Conservation (phyloP, 768 basidiomycete species). For the Hirschioporus abietinus region DNA sequence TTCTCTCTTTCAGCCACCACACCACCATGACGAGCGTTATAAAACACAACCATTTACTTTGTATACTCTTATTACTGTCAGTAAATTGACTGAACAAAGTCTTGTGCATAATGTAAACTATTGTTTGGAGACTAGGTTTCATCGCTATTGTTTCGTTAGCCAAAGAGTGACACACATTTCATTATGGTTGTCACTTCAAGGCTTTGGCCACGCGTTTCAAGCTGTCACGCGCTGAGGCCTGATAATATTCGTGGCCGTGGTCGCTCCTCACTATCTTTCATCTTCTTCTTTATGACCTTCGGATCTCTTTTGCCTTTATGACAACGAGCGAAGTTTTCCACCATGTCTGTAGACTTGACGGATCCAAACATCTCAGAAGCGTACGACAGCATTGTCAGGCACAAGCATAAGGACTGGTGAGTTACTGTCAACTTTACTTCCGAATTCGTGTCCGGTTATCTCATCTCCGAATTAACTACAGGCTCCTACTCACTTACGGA, state of each 20-base stretch:
- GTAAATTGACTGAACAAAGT: not conserved
- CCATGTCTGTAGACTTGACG: constrained; percentile 7
- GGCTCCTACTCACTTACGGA: not conserved
- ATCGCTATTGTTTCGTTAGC: not conserved
- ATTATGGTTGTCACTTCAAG: constrained; percentile 3
- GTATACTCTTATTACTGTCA: not conserved
- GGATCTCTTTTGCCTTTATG: not conserved
- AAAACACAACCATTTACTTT: too few species aligned
- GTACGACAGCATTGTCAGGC: constrained; percentile 2
- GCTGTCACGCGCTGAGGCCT: constrained; percentile 2
- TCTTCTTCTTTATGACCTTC: not conserved
- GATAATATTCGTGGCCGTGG: not conserved
- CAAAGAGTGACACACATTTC: not conserved
- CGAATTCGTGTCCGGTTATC: not conserved
- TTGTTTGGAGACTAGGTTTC: not conserved
- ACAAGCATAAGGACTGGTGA: constrained; percentile 1
- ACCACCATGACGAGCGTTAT: too few species aligned
- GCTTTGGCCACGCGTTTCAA: not conserved
- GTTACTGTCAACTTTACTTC: not conserved
- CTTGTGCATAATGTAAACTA: not conserved
- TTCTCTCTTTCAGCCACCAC: too few species aligned
- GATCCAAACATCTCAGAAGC: constrained; percentile 1
- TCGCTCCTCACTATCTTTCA: not conserved
- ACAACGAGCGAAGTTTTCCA: not conserved
- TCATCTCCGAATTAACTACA: not conserved